phyloP scores from a whole-genome alignment of 2,329 filamentous ascomycete species.

The Corynespora cassiicola region DNA sequence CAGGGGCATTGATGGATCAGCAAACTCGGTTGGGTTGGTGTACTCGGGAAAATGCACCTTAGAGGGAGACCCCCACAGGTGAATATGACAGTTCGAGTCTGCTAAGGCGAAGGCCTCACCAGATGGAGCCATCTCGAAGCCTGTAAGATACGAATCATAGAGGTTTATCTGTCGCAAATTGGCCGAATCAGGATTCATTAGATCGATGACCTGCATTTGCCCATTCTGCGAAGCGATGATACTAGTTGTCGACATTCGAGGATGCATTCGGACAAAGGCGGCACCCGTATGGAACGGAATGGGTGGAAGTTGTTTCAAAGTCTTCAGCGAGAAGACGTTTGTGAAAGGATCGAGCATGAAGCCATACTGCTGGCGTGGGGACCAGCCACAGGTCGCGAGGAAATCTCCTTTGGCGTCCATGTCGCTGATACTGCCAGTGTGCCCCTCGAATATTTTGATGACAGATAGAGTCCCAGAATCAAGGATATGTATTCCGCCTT shows the following conservation, averaged over 20 bases:
- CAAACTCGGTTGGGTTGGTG: constrained; percentile 76
- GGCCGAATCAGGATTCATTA: constrained; percentile 90
- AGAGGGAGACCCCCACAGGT: constrained; percentile 85
- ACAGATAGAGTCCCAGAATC: constrained; percentile 80
- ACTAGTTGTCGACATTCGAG: constrained; percentile 91
- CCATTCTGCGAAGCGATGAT: constrained; percentile 92
- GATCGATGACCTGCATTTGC: constrained; percentile 93
- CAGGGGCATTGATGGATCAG: constrained; percentile 66
- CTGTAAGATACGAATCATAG: constrained; percentile 71
- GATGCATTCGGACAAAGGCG: constrained; percentile 95
- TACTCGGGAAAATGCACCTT: constrained; percentile 89
- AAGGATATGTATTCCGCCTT: constrained; percentile 83
- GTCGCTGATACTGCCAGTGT: constrained; percentile 87
- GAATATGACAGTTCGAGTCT: constrained; percentile 78
- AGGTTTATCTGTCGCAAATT: constrained; percentile 85
- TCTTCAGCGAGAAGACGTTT: constrained; percentile 95
- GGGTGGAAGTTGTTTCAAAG: constrained; percentile 83
- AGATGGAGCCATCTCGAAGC: constrained; percentile 85
- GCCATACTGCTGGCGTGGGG: constrained; percentile 77
- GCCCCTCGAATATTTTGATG: constrained; percentile 88
- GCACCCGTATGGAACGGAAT: constrained; percentile 92
- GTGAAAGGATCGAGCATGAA: constrained; percentile 91
- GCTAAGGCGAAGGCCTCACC: constrained; percentile 84
- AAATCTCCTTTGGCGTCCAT: constrained; percentile 98
- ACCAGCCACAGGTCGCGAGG: constrained; percentile 93